A percentile compares a stretch with the other conserved stretches of the same genome.
These are phyloP conservation scores for Chytridium lagenaria DNA, from an alignment of 371 early-diverging fungal genomes.

Conservation along the genomic window DNA sequence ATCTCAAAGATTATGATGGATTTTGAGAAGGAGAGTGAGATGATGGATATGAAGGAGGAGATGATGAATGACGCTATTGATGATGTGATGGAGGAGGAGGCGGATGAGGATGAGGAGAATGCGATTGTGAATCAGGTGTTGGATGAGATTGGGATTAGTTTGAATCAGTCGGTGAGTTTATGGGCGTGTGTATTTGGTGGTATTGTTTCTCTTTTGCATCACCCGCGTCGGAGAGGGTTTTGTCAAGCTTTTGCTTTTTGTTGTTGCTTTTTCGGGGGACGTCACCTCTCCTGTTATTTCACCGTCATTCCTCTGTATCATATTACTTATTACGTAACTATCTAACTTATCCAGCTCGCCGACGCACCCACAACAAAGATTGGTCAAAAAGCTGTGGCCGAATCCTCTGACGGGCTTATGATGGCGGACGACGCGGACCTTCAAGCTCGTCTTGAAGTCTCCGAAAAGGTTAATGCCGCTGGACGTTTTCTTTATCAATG, in stretches of 20 bases:
- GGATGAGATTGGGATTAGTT: constrained; percentile 92
- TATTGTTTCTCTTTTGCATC: constrained; percentile 8
- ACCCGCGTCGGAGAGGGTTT: no score
- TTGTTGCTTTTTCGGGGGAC: background rate
- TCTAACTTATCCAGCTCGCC: constrained; percentile 53
- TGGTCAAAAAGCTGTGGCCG: constrained; percentile 51
- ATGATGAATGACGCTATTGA: constrained; percentile 98
- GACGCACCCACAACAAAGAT: constrained; percentile 66
- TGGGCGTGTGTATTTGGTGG: constrained; percentile 20
- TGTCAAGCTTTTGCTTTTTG: constrained; percentile 15
- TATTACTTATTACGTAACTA: constrained; percentile 17
- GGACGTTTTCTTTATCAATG: no score
- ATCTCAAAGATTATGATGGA: constrained; percentile 97
- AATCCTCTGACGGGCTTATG: constrained; percentile 51
- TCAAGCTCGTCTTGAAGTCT: constrained; percentile 91
- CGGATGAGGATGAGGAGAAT: constrained; percentile 84
- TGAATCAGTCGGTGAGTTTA: constrained; percentile 53
- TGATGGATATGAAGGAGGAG: constrained; percentile 99
- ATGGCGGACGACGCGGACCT: constrained; percentile 83
- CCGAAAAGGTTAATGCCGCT: constrained; percentile 52
- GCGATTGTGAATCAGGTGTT: constrained; percentile 90
- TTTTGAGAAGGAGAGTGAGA: constrained; percentile 91
- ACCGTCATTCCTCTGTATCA: background rate
- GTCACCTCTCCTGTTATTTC: no score
- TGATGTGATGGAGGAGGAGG: constrained; percentile 92